phyloP scores from a whole-genome alignment of 305 asterid genomes.

The Fraxinus baroniana region DNA sequence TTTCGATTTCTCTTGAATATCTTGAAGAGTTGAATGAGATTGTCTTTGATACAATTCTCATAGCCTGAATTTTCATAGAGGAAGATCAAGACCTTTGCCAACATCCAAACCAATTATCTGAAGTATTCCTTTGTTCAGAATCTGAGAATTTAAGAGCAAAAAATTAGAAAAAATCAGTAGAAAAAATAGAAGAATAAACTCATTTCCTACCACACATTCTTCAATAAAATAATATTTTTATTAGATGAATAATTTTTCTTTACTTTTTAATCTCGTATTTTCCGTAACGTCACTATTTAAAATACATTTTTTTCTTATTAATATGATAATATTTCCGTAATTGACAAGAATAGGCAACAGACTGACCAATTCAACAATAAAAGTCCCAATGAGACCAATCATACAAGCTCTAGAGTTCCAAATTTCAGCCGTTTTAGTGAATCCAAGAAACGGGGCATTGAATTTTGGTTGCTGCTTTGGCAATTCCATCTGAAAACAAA shows the following conservation, averaged over 20 bases:
- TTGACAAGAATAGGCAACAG: background rate
- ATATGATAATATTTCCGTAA: background rate
- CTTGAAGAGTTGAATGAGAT: background rate
- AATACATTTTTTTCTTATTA: background rate
- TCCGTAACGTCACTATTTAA: too few species aligned
- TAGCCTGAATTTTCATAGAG: slow-evolving; percentile 47
- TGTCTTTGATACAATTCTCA: background rate
- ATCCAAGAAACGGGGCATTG: slow-evolving; percentile 64
- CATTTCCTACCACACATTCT: too few species aligned
- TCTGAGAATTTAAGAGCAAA: slow-evolving; percentile 36
- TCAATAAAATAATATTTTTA: too few species aligned
- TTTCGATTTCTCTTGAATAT: background rate
- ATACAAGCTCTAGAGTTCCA: slow-evolving; percentile 94
- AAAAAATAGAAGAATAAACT: background rate
- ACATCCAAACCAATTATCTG: slow-evolving; percentile 75
- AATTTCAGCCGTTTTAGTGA: slow-evolving; percentile 80
- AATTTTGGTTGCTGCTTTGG: slow-evolving; percentile 73
- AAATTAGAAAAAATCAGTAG: background rate
- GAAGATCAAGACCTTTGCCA: slow-evolving; percentile 90
- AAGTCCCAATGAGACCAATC: slow-evolving; percentile 80
- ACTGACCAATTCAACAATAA: slow-evolving; percentile 71
- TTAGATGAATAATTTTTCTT: too few species aligned
- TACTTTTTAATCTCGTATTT: too few species aligned
- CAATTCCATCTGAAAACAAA: slow-evolving; percentile 48
- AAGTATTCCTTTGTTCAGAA: slow-evolving; percentile 73